These are phyloP conservation scores for Boletus rubroflammeus DNA, from an alignment of 768 basidiomycete species.

Conservation along the genomic window DNA sequence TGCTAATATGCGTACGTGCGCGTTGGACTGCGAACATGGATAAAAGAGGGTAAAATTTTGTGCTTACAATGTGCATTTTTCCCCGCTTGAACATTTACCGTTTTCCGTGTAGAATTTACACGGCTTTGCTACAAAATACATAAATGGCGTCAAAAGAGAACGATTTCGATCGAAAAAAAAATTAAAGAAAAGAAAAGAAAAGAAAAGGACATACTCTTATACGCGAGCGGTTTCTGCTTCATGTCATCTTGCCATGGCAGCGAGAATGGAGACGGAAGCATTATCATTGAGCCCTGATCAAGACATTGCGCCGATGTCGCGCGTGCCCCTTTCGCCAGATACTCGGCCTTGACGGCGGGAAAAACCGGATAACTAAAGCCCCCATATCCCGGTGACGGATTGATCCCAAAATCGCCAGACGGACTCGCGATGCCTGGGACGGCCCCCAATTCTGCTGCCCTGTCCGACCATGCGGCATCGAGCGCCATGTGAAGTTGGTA, in stretches of 20 bases:
- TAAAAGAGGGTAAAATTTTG: neutral
- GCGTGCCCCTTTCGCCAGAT: conserved; percentile 1
- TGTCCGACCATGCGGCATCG: conserved; percentile 2
- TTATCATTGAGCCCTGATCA: neutral
- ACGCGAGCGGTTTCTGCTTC: conserved; percentile 22
- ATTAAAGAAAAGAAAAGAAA: neutral
- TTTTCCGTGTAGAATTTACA: conserved; percentile 52
- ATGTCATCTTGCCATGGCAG: conserved; percentile 14
- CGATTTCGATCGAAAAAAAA: neutral
- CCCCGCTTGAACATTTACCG: conserved; percentile 50
- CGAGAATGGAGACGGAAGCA: neutral
- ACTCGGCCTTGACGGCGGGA: conserved; percentile 12
- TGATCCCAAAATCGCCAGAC: conserved; percentile 10
- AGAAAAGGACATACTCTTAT: conserved; percentile 25
- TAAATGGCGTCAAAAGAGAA: neutral
- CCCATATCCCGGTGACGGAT: conserved; percentile 9
- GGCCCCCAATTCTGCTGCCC: neutral
- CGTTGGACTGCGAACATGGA: neutral
- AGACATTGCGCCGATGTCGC: conserved; percentile 9
- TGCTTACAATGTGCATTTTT: conserved; percentile 58
- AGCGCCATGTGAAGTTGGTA: conserved; percentile 4
- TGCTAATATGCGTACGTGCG: conserved; percentile 29
- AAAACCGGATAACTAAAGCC: conserved; percentile 12
- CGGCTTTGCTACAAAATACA: conserved; percentile 45
- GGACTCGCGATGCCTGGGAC: conserved; percentile 1